These are phyloP conservation scores for Melampsora occidentalis DNA, from an alignment of 1,284 basidiomycete species.

Conservation along the genomic window DNA sequence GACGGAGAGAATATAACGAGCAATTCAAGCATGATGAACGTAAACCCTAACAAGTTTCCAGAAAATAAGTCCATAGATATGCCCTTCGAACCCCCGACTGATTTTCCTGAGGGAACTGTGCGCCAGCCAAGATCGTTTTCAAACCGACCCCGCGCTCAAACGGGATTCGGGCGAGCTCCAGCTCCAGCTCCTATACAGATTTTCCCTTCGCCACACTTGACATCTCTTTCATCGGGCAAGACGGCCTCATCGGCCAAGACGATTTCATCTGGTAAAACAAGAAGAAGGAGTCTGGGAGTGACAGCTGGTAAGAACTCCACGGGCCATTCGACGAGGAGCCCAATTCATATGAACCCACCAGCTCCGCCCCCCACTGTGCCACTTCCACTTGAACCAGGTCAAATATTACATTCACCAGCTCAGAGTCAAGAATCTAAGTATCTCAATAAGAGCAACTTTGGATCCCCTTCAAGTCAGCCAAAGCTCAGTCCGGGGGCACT, in stretches of 20 bases:
- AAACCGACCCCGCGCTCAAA: constrained; percentile 38
- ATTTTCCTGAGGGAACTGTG: background rate
- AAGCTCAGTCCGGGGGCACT: background rate
- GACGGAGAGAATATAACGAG: background rate
- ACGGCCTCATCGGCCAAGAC: background rate
- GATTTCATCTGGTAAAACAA: background rate
- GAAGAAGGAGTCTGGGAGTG: constrained; percentile 4
- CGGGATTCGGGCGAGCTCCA: constrained; percentile 8
- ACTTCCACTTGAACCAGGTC: constrained; percentile 20
- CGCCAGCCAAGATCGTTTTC: constrained; percentile 25
- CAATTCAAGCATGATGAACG: no score
- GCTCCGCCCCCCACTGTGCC: constrained; percentile 15
- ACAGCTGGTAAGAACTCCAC: background rate
- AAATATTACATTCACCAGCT: constrained; percentile 11
- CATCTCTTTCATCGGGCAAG: background rate
- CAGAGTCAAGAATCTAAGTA: background rate
- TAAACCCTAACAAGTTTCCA: constrained; percentile 1
- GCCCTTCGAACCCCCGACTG: background rate
- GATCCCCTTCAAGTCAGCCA: background rate
- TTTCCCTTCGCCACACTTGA: background rate
- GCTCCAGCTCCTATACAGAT: constrained; percentile 37
- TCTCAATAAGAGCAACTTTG: no score
- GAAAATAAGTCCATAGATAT: background rate
- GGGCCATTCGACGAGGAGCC: constrained; percentile 5
- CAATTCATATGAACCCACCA: background rate